Evolutionary conservation across 208 protist genomes (phyloP).

Genomic region (Acanthamoeba triangularis): DNA sequence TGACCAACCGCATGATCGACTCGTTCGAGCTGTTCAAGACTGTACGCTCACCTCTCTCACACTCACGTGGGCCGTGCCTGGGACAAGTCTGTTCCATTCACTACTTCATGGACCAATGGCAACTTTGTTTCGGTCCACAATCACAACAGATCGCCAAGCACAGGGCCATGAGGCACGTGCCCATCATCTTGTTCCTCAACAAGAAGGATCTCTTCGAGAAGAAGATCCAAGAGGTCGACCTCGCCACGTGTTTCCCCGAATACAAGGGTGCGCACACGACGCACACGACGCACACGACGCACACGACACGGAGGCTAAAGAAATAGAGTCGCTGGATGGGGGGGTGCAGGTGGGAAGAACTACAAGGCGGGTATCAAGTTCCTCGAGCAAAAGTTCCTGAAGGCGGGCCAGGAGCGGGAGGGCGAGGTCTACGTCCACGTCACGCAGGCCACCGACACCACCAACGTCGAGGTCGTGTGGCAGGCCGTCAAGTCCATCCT

Average conservation of each 20-base stretch:
- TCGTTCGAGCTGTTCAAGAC: slow-evolving; percentile 88
- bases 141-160: slow-evolving; percentile 87
- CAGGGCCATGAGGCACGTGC: slow-evolving; percentile 86
- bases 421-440: slow-evolving; percentile 89
- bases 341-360: slow-evolving; percentile 81
- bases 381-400: slow-evolving; percentile 88
- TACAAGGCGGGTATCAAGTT: slow-evolving; percentile 84
- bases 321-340: not conserved
- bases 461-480: slow-evolving; percentile 92
- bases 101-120: not conserved
- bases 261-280: slow-evolving; percentile 79
- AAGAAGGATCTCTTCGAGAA: slow-evolving; percentile 92
- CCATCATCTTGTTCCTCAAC: slow-evolving; percentile 93
- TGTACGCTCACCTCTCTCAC: not conserved
- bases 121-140: not conserved
- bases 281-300: not conserved
- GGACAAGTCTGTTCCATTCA: no score
- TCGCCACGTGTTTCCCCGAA: slow-evolving; percentile 88
- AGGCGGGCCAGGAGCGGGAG: slow-evolving; percentile 75
- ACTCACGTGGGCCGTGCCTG: no score
- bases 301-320: no score
- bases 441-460: slow-evolving; percentile 92
- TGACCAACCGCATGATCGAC: slow-evolving; percentile 91
- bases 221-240: slow-evolving; percentile 89
- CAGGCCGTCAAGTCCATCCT: slow-evolving; percentile 89